Conservation (phyloP, 148 eudicot species). For the Amaranthus hypochondriacus region DNA sequence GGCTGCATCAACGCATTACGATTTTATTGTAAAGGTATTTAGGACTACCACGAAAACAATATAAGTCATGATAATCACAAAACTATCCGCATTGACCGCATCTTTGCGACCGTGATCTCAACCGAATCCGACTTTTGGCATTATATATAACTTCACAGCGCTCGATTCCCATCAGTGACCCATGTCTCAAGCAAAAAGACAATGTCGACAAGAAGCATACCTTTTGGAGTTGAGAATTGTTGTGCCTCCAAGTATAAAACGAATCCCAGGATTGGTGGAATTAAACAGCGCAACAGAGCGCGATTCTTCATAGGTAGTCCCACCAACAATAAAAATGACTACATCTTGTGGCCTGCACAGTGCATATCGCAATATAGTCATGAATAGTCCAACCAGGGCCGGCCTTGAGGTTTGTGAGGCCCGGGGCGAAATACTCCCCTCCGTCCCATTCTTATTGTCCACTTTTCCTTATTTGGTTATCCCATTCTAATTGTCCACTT, state of each 20-base stretch:
- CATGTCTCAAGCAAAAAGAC: neutral
- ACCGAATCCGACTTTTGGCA: neutral
- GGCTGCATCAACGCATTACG: too few species aligned
- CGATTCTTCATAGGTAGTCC: constrained; percentile 94
- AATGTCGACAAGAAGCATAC: constrained; percentile 28
- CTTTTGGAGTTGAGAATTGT: constrained; percentile 79
- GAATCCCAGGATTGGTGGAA: constrained; percentile 75
- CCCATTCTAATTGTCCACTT: too few species aligned
- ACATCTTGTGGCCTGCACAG: constrained; percentile 87
- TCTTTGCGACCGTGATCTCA: too few species aligned
- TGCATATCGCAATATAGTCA: constrained; percentile 14
- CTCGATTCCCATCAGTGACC: neutral
- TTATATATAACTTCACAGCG: neutral
- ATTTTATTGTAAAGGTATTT: too few species aligned
- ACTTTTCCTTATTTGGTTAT: too few species aligned
- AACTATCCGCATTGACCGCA: too few species aligned
- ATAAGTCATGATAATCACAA: too few species aligned
- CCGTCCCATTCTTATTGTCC: too few species aligned
- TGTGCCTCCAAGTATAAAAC: constrained; percentile 90
- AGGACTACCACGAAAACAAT: too few species aligned
- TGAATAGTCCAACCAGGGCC: neutral
- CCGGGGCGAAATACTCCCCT: too few species aligned
- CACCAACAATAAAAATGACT: constrained; percentile 82
- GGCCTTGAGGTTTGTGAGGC: neutral
- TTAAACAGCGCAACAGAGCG: constrained; percentile 80